Evolutionary conservation across 208 protist species (phyloP).

Genomic region (Trypanosomatidae sp.): DNA sequence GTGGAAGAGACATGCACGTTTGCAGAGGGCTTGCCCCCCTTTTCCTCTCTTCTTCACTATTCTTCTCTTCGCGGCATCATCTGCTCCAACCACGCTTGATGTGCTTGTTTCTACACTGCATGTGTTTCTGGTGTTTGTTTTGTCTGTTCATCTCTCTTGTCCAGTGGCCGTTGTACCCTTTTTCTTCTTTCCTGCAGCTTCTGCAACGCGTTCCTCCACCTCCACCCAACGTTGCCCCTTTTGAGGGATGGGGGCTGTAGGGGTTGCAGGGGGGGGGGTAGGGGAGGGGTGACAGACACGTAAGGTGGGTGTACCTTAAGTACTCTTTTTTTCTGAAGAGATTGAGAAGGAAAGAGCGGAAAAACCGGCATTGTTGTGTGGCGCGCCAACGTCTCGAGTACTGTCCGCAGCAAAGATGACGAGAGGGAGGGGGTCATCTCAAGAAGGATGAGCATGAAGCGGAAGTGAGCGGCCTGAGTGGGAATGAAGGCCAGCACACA

Average conservation of each 20-base stretch:
- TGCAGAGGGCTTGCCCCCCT: not conserved
- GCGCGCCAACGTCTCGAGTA: not conserved
- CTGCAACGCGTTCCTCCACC: not conserved
- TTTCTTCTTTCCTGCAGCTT: not conserved
- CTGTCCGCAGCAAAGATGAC: not conserved
- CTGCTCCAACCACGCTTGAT: not conserved
- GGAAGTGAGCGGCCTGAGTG: not conserved
- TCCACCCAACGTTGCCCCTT: not conserved
- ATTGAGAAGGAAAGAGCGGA: not conserved
- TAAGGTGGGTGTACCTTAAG: not conserved
- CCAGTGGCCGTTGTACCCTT: not conserved
- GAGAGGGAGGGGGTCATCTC: not conserved
- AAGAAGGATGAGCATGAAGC: not conserved
- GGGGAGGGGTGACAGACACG: not conserved
- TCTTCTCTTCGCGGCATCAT: conserved; percentile 1
- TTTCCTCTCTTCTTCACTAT: not conserved
- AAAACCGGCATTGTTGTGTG: not conserved
- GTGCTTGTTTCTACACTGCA: not conserved
- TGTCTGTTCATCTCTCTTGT: not conserved
- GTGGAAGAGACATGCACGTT: not conserved
- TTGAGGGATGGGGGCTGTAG: not conserved
- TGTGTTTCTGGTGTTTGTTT: not conserved
- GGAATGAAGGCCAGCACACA: not conserved
- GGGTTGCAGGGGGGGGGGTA: not conserved
- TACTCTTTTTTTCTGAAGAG: not conserved